Base-by-base conservation (phyloP, 192 early-diverging fungal species). In the Helicostylum pulchrum region DNA sequence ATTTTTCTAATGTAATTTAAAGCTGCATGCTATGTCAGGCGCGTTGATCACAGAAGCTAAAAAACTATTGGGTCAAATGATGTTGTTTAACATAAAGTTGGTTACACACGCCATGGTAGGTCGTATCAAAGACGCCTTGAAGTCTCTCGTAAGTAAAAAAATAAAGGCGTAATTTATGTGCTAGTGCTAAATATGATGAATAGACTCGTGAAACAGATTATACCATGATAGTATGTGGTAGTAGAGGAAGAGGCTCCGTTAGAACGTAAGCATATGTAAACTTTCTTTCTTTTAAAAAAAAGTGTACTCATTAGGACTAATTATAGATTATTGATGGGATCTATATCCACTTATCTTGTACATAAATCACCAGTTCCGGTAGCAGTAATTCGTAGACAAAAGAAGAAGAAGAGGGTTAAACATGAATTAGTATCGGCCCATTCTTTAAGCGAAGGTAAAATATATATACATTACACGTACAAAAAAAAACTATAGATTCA, bases 291-390 rank as follows among this genome's bases (percentile, higher is more conserved):
- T n/a, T 61, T 46, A 10, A 39, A 6, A 9, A 21, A 26, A 15
- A 6, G 1, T 23, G 3, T 45, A 44, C 10, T 12, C 21, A 6
- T 39, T 26, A 42, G 4, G 1, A 15, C 6, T 31, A 12, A 57
- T 12, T n/a, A 20, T 58, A 83, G 78, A 14, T 52, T 83, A 10
- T 30, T 80, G 21, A 65, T 83, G 39, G 81, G 81, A 62, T 80
- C 78, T 14, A 76, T 83, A 49, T 78, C 76, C 61, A 80, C 78
- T 12, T 83, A 76, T 53, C 60, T 83, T 26, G 78, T 83, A 7
- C 81, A 83, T 55, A 83, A 83, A 46, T 80, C 78, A 8, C 69
- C 78, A 9, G 78, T 78, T 3, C 81, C 81, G 1, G 81, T 83
- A 14, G 72, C 77, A 39, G 81, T 83, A 2, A 74, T 83, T 21